Base-by-base conservation (phyloP, 306 rosid genomes). In the Prosopis cineraria region DNA sequence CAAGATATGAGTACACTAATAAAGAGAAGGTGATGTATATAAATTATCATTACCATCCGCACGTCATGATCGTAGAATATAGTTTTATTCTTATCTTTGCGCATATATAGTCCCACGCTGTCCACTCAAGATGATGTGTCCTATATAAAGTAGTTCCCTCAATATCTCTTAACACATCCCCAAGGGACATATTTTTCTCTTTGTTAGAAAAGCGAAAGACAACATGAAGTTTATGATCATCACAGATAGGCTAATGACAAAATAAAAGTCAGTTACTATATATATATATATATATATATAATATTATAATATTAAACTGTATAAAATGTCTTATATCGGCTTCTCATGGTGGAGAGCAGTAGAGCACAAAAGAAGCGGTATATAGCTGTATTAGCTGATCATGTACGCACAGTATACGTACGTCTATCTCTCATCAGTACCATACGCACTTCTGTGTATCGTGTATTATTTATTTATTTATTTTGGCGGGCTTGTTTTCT, bases 401-500 rank as follows among this genome's bases (percentile, higher is more conserved):
- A 29, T 12, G 65, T 13, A n/a, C 41, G 12, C 29, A 8, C 59
- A 52, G 3, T 8, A 52, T 0, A 27, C 43, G 65, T 13, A 10
- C 63, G 33, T 58, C 31, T 4, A 4, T 24, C 9, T 45, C 14
- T 58, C 36, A 36, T 11, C 12, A 10, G 16, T 6, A 27, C 65
- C 65, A 36, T 39, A 72, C 52, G 50, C 25, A 72, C 64, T 52
- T 14, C 33, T 67, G n/a, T 72, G 52, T 37, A 63, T 55, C 39
- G 7, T 48, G 6, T 50, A 25, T 19, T 50, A n/a, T n/a, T 17
- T 50, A 22, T 6, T 20, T 9, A 2, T 22, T 50, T 6, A 30
- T 41, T 4, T 22, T 20, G 1, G 47, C 3, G 45, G 47, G 39
- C 19, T 33, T 20, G 11, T 6, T 62, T 45, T 59, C 45, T 70